Percentiles rank a stretch among this genome's conserved stretches.
These are phyloP conservation scores for Sphagnum tenellum DNA, from an alignment of 225 moss, liverwort and hornwort species.

Conservation along the genomic window DNA sequence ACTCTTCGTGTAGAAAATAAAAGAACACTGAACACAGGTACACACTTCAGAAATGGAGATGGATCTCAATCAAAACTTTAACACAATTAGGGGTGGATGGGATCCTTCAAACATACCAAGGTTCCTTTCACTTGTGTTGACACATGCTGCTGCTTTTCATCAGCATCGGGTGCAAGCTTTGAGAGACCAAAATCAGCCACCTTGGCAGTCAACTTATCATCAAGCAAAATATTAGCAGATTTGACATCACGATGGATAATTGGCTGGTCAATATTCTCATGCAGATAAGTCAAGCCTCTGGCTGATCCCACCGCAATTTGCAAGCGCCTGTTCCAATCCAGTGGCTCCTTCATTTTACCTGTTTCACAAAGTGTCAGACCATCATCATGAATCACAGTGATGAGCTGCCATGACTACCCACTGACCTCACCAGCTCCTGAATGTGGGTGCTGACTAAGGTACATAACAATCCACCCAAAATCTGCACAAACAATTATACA, in stretches of 20 bases:
- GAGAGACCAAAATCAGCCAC: conserved; percentile 91
- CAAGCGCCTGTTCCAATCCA: conserved; percentile 64
- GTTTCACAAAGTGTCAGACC: neutral
- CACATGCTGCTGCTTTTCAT: conserved; percentile 26
- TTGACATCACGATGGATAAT: conserved; percentile 87
- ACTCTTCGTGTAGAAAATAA: too few species aligned
- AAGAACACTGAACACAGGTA: too few species aligned
- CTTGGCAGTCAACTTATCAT: conserved; percentile 62
- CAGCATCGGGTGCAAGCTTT: conserved; percentile 65
- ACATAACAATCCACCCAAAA: too few species aligned
- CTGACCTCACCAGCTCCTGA: too few species aligned
- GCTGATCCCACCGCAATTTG: conserved; percentile 78
- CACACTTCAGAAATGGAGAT: too few species aligned
- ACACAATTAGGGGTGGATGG: too few species aligned
- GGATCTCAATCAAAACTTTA: too few species aligned
- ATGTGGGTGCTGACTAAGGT: too few species aligned
- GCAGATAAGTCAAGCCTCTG: conserved; percentile 64
- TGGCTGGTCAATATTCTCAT: conserved; percentile 63
- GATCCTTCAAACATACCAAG: conserved; percentile 25
- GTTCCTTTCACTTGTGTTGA: conserved; percentile 80
- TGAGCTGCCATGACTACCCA: too few species aligned
- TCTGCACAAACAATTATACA: too few species aligned
- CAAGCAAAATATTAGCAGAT: conserved; percentile 65
- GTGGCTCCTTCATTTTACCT: conserved; percentile 41
- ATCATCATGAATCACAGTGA: too few species aligned